Base-by-base conservation (phyloP, 305 asterid genomes). In the Solanum aculeatissimum region DNA sequence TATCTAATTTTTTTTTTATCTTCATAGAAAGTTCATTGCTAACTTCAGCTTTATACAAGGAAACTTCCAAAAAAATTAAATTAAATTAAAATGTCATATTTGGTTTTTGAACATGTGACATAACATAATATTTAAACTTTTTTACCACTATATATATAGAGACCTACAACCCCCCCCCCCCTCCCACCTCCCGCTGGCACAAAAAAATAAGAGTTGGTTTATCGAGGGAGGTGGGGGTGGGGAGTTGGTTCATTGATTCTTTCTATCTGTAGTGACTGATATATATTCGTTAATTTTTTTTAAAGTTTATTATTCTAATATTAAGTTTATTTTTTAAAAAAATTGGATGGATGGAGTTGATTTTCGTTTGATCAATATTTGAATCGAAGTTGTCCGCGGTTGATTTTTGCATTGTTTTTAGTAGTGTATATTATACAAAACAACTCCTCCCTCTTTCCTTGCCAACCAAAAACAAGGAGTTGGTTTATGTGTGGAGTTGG, bases 381-480 rank as follows among this genome's bases (percentile, higher is more conserved):
- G 15, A 7, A 57, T 2, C 11, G 27, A 9, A 8, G 1, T 4
- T 55, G 11, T 57, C 23, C 11, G 11, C 11, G 4, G 1, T 57
- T 2, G 1, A 57, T 57, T 57, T n/a, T 57, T n/a, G 0, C 14
- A n/a, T 57, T 57, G 9, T 57, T 57, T 57, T 57, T n/a, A 57
- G 27, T 57, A n/a, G 11, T 7, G 35, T 29, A 29, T 7, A 29
- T 29, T 57, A 57, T 57, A 2, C 65, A 9, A 57, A 57, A 13
- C 85, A 14, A 57, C 19, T 49, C 83, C 40, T 45, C 60, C 38
- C 63, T 25, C n/a, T 35, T 47, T 74, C 60, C 38, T 25, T 19
- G 60, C 81, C 14, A 74, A 74, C 60, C 60, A 25, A 75, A 75
- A 75, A 75, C 81, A 19, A 27, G 15, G 25, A 27, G 62, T 15